Evolutionary conservation across 2,329 filamentous ascomycete genomes (phyloP).

Genomic region (Xylariaceae sp.): DNA sequence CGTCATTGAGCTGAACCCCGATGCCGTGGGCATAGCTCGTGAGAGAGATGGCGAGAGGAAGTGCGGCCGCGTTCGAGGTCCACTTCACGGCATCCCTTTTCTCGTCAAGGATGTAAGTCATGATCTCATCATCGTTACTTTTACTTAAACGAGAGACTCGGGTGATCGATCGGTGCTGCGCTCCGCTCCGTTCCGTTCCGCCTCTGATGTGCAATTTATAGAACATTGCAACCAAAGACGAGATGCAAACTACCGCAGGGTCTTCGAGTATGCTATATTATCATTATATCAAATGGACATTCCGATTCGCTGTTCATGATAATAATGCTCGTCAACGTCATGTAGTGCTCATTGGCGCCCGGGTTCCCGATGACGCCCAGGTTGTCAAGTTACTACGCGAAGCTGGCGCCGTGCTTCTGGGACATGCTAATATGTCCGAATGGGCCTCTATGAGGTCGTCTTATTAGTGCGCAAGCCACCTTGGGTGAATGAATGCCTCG

Average conservation of each 20-base stretch:
- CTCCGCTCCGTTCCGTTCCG: too few species aligned
- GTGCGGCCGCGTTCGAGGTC: constrained; percentile 52
- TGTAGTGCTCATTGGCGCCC: constrained; percentile 58
- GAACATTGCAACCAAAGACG: constrained; percentile 62
- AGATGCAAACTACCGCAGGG: constrained; percentile 71
- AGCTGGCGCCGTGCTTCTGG: constrained; percentile 53
- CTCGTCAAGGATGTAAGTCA: constrained; percentile 56
- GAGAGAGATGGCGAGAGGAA: constrained; percentile 55
- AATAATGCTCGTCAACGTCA: constrained; percentile 28
- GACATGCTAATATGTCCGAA: constrained; percentile 65
- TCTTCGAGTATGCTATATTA: constrained; percentile 7
- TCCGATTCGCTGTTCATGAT: background rate
- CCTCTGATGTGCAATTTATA: constrained; percentile 1
- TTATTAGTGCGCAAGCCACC: constrained; percentile 40
- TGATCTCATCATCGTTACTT: background rate
- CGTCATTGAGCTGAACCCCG: constrained; percentile 63
- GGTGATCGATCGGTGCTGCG: too few species aligned
- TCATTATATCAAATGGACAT: background rate
- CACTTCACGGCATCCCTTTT: constrained; percentile 70
- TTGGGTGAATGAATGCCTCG: background rate
- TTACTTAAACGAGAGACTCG: too few species aligned
- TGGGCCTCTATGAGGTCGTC: constrained; percentile 69
- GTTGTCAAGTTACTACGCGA: constrained; percentile 57
- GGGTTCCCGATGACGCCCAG: constrained; percentile 62
- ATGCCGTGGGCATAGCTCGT: constrained; percentile 56